Percentiles rank a stretch among this genome's conserved stretches.
Evolutionary conservation across 352 stramenopile species (phyloP).

Genomic region (Phytophthora macrochlamydospora): DNA sequence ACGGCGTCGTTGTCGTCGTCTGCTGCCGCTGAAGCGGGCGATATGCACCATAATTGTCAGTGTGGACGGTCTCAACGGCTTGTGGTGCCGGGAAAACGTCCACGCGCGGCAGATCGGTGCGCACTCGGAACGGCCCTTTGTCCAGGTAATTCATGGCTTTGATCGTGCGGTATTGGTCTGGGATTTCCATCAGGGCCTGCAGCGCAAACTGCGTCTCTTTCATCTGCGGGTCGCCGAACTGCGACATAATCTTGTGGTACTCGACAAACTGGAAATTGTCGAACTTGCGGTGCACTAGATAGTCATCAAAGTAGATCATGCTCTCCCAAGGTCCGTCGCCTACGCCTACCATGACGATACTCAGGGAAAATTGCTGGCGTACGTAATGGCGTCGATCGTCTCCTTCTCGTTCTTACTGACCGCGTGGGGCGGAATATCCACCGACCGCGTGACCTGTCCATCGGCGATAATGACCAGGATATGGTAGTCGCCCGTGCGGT

Average conservation of each 20-base stretch:
- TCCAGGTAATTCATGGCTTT: conserved; percentile 72
- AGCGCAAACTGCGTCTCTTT: conserved; percentile 78
- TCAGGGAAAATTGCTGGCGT: conserved; percentile 82
- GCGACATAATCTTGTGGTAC: conserved; percentile 71
- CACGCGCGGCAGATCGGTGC: conserved; percentile 58
- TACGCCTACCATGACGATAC: conserved; percentile 84
- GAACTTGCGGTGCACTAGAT: conserved; percentile 77
- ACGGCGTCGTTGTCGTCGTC: conserved; percentile 22
- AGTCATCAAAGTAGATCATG: conserved; percentile 84
- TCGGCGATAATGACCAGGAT: conserved; percentile 91
- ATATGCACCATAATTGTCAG: conserved; percentile 35
- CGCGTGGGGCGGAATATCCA: conserved; percentile 73
- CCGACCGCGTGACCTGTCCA: conserved; percentile 84
- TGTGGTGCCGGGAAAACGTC: conserved; percentile 67
- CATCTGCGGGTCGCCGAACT: conserved; percentile 50
- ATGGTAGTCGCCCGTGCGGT: conserved; percentile 78
- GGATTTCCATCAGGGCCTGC: conserved; percentile 86
- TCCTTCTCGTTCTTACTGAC: conserved; percentile 89
- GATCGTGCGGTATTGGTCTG: conserved; percentile 81
- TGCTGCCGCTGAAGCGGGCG: conserved; percentile 28
- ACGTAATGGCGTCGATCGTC: conserved; percentile 86
- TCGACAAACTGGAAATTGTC: conserved; percentile 92
- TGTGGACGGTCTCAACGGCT: conserved; percentile 28
- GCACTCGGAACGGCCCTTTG: conserved; percentile 50
- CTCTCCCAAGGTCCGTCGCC: conserved; percentile 83